phyloP scores from a whole-genome alignment of 495 filamentous ascomycete species.

The Neurospora sp. region DNA sequence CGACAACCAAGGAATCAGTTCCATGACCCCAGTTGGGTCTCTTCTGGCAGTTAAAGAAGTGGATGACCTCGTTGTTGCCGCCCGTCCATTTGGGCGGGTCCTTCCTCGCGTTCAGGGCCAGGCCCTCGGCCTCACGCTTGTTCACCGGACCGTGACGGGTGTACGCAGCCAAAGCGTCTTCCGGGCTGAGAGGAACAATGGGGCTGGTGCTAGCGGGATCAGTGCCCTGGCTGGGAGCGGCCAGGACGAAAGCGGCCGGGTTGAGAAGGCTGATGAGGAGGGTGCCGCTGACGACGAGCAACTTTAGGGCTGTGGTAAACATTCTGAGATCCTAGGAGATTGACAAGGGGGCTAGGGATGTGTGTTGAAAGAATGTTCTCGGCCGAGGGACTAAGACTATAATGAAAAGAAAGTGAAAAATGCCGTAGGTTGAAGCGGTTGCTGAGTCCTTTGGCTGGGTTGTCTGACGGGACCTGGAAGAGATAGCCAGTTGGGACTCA shows the following conservation, averaged over 20 bases:
- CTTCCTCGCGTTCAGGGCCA: not conserved
- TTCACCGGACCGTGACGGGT: not conserved
- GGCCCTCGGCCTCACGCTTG: not conserved
- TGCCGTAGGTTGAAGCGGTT: not conserved
- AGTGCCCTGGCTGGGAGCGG: not conserved
- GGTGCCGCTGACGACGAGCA: not conserved
- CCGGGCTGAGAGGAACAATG: not conserved
- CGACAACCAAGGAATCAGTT: not conserved
- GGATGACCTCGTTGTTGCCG: not conserved
- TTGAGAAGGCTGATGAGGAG: not conserved
- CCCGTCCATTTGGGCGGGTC: not conserved
- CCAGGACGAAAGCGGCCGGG: not conserved
- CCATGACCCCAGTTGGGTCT: not conserved
- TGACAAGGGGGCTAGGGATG: not conserved
- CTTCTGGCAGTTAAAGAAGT: not conserved
- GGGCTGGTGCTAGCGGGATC: not conserved
- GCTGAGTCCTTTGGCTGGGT: not conserved
- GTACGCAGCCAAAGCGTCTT: not conserved
- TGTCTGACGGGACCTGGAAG: not conserved
- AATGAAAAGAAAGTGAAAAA: not conserved
- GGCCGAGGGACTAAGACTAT: not conserved
- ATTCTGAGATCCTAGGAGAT: not conserved
- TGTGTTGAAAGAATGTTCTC: not conserved
- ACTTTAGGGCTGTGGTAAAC: not conserved
- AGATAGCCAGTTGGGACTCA: not conserved